Evolutionary conservation across 1,139 yeast genomes (phyloP).

Genomic region (Diutina pseudorugosa): DNA sequence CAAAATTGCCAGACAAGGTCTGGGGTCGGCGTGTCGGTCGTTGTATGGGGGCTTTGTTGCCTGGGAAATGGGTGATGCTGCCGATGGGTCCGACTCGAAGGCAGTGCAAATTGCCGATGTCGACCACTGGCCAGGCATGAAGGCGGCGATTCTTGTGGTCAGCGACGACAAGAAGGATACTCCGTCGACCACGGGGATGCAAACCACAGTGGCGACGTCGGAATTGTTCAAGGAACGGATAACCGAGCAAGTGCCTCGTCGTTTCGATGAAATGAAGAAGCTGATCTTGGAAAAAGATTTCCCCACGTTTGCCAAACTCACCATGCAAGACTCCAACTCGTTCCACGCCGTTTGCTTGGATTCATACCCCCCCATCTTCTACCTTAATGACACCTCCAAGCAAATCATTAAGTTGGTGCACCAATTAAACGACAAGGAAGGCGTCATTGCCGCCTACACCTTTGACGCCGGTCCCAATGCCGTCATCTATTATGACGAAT

Average conservation of each 20-base stretch:
- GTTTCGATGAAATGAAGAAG: slow-evolving; percentile 73
- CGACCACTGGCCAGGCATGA: slow-evolving; percentile 85
- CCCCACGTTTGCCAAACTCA: slow-evolving; percentile 68
- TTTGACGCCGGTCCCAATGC: slow-evolving; percentile 99
- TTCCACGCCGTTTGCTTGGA: slow-evolving; percentile 97
- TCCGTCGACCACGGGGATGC: slow-evolving; percentile 95
- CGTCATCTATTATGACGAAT: slow-evolving; percentile 74
- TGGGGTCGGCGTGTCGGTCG: slow-evolving; percentile 97
- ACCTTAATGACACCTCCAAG: slow-evolving; percentile 90
- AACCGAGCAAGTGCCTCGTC: slow-evolving; percentile 66
- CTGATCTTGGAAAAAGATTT: slow-evolving; percentile 66
- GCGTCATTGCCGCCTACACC: slow-evolving; percentile 83
- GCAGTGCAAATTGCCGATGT: slow-evolving; percentile 85
- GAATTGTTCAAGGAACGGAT: slow-evolving; percentile 75
- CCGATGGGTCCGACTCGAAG: slow-evolving; percentile 76
- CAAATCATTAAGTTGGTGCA: slow-evolving; percentile 76
- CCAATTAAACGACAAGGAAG: slow-evolving; percentile 55
- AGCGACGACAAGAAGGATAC: slow-evolving; percentile 91
- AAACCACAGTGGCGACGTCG: slow-evolving; percentile 80
- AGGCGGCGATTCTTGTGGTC: slow-evolving; percentile 85
- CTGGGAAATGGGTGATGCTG: slow-evolving; percentile 85
- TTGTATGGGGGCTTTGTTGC: slow-evolving; percentile 96
- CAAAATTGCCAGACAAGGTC: slow-evolving; percentile 92
- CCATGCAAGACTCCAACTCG: slow-evolving; percentile 94
- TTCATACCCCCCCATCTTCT: slow-evolving; percentile 90